phyloP scores from a whole-genome alignment of 495 filamentous ascomycete genomes.

The Trichoderma asperelloides region DNA sequence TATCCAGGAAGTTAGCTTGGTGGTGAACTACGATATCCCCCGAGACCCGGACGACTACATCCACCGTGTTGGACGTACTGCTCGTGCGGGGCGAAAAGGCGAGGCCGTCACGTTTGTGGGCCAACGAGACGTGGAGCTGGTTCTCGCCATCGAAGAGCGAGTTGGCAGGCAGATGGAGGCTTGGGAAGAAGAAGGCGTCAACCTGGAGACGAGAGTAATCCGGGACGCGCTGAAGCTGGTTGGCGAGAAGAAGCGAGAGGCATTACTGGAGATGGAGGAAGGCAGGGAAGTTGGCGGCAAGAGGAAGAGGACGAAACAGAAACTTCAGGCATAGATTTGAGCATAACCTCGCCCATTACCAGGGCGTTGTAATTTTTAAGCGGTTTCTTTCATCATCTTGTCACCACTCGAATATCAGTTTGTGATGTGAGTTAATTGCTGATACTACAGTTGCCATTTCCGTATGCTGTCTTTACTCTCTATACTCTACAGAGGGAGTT shows the following conservation, averaged over 20 bases:
- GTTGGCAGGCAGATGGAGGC: conserved; percentile 72
- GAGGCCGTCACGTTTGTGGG: conserved; percentile 83
- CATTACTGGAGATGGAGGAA: conserved; percentile 82
- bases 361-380: neutral
- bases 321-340: conserved; percentile 23
- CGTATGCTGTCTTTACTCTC: neutral
- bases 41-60: conserved; percentile 96
- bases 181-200: conserved; percentile 83
- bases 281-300: conserved; percentile 76
- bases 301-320: conserved; percentile 53
- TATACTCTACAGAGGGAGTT: neutral
- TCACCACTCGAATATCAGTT: neutral
- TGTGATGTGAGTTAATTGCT: neutral
- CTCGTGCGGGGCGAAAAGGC: conserved; percentile 76
- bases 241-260: conserved; percentile 84
- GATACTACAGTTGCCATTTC: neutral
- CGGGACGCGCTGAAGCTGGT: conserved; percentile 79
- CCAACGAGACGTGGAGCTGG: conserved; percentile 79
- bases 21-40: conserved; percentile 92
- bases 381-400: neutral
- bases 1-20: conserved; percentile 82
- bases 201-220: conserved; percentile 76
- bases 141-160: conserved; percentile 78
- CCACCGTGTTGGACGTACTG: conserved; percentile 90
- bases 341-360: neutral